These are phyloP conservation scores for Protomyces inundatus DNA, from an alignment of 1,139 yeast genomes.

Conservation along the genomic window DNA sequence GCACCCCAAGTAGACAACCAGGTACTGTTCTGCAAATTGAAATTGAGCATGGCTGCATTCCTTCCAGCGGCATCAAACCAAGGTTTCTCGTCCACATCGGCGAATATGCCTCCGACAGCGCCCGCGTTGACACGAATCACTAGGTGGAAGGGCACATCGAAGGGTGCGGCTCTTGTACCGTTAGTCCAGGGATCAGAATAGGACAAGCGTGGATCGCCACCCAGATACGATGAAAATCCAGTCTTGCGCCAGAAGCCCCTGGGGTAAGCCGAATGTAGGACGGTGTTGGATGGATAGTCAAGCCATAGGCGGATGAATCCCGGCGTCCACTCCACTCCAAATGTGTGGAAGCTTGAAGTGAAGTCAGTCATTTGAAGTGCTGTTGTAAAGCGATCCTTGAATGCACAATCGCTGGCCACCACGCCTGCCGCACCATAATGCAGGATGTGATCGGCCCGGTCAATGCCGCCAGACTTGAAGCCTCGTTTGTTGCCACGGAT, in stretches of 20 bases:
- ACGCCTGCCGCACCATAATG: conserved; percentile 30
- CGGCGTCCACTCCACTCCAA: conserved; percentile 31
- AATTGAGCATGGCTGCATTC: conserved; percentile 8
- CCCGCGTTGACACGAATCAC: conserved; percentile 31
- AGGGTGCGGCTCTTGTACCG: conserved; percentile 29
- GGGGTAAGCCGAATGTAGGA: conserved; percentile 25
- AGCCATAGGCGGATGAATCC: conserved; percentile 28
- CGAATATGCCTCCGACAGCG: conserved; percentile 31
- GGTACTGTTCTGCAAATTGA: conserved; percentile 23
- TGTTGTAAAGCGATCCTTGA: not conserved
- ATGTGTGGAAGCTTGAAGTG: conserved; percentile 28
- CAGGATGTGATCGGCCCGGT: conserved; percentile 28
- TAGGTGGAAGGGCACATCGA: conserved; percentile 30
- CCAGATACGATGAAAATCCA: not conserved
- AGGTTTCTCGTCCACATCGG: conserved; percentile 28
- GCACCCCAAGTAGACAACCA: conserved; percentile 26
- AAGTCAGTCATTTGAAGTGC: conserved; percentile 5
- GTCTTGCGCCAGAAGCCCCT: conserved; percentile 29
- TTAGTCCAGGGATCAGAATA: conserved; percentile 28
- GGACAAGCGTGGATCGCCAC: not conserved
- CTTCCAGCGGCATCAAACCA: conserved; percentile 29
- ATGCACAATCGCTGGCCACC: conserved; percentile 4
- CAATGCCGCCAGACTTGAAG: conserved; percentile 26
- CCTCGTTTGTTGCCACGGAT: conserved; percentile 30
- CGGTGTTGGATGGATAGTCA: conserved; percentile 30